These are phyloP conservation scores for Fusarium torreyae DNA, from an alignment of 2,329 filamentous ascomycete species.

Conservation along the genomic window DNA sequence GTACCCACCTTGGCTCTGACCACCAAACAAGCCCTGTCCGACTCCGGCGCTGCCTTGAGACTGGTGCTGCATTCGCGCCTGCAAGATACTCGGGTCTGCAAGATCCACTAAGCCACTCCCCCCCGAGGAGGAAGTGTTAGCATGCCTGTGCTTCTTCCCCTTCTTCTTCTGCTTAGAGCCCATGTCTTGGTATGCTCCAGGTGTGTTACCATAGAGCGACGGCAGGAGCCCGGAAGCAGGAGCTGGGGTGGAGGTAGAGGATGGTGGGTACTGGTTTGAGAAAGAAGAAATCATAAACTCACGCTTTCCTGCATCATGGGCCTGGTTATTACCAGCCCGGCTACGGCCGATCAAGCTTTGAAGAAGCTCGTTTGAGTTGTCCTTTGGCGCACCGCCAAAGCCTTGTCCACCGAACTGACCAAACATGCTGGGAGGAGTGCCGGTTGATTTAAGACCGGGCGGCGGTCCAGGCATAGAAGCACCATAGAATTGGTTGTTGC, in stretches of 20 bases:
- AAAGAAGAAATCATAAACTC: constrained; percentile 97
- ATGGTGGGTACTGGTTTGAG: constrained; percentile 87
- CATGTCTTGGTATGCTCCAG: constrained; percentile 90
- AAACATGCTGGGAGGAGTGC: constrained; percentile 95
- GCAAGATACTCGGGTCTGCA: constrained; percentile 99
- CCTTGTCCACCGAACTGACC: constrained; percentile 86
- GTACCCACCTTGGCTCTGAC: constrained; percentile 95
- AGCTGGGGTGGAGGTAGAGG: constrained; percentile 85
- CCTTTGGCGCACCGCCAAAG: constrained; percentile 79
- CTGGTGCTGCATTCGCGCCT: constrained; percentile 95
- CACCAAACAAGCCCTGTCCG: constrained; percentile 91
- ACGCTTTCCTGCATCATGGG: constrained; percentile 94
- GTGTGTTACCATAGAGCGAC: constrained; percentile 90
- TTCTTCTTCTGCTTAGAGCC: constrained; percentile 99
- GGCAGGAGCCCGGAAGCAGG: constrained; percentile 91
- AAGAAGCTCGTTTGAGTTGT: constrained; percentile 75
- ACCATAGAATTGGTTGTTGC: constrained; percentile 82
- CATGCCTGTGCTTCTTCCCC: constrained; percentile 99
- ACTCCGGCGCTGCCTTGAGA: constrained; percentile 85
- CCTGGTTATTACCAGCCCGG: constrained; percentile 76
- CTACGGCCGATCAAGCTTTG: constrained; percentile 85
- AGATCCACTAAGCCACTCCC: constrained; percentile 99
- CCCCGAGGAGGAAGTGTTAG: constrained; percentile 99
- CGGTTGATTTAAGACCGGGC: constrained; percentile 93
- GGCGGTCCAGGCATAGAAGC: constrained; percentile 92